phyloP scores from a whole-genome alignment of 2,329 filamentous ascomycete genomes.

The Lachnellula occidentalis region DNA sequence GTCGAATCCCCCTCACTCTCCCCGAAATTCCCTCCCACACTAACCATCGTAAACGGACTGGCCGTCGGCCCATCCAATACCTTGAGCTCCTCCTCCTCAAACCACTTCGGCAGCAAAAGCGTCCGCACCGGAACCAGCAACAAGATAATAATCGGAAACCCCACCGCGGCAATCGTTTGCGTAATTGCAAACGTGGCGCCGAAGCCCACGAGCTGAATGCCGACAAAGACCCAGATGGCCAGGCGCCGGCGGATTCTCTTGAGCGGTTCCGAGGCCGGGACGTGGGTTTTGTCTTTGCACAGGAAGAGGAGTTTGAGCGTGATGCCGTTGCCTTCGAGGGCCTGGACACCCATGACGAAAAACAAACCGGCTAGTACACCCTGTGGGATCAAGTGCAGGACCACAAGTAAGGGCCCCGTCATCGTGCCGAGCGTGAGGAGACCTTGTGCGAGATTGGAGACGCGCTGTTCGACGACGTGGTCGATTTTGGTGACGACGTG shows the following conservation, averaged over 20 bases:
- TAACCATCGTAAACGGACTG: conserved; percentile 31
- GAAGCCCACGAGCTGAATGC: conserved; percentile 63
- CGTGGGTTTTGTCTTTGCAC: conserved; percentile 57
- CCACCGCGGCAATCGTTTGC: conserved; percentile 76
- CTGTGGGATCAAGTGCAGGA: conserved; percentile 73
- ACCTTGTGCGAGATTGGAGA: conserved; percentile 73
- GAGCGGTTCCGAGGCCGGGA: conserved; percentile 53
- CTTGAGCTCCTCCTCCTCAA: conserved; percentile 23
- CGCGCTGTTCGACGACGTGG: conserved; percentile 71
- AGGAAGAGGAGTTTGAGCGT: conserved; percentile 70
- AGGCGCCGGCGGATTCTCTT: conserved; percentile 52
- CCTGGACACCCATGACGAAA: conserved; percentile 80
- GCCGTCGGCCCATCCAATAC: conserved; percentile 64
- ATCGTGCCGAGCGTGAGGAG: conserved; percentile 75
- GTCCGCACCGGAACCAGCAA: conserved; percentile 23
- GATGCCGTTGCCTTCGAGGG: conserved; percentile 70
- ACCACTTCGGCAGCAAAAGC: conserved; percentile 36
- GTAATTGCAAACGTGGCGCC: conserved; percentile 78
- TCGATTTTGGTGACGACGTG: conserved; percentile 46
- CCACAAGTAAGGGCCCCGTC: conserved; percentile 66
- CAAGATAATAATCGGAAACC: conserved; percentile 52
- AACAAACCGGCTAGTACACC: conserved; percentile 76
- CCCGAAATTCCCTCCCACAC: conserved; percentile 28
- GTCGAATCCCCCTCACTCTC: conserved; percentile 30
- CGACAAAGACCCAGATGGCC: conserved; percentile 68